Evolutionary conservation across 2,329 filamentous ascomycete genomes (phyloP).

Genomic region (Geosmithia flava): DNA sequence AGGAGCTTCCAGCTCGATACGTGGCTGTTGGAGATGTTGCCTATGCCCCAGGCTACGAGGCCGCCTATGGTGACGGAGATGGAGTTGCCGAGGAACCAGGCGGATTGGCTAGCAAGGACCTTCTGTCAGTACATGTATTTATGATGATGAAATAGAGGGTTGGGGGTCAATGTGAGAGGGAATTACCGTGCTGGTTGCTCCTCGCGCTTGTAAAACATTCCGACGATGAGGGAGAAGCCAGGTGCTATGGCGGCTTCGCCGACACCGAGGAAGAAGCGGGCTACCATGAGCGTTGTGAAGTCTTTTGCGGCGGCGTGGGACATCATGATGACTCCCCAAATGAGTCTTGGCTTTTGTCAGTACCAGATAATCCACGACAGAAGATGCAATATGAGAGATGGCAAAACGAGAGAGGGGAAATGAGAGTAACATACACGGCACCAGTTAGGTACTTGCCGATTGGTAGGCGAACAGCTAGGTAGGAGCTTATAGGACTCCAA

Average conservation of each 20-base stretch:
- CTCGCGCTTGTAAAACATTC: slow-evolving; percentile 20
- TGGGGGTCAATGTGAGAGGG: no score
- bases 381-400: no score
- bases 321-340: slow-evolving; percentile 28
- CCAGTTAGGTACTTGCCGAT: not conserved
- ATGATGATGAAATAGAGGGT: no score
- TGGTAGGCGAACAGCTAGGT: not conserved
- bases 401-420: no score
- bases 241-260: slow-evolving; percentile 17
- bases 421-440: not conserved
- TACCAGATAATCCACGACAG: not conserved
- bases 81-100: slow-evolving; percentile 11
- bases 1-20: not conserved
- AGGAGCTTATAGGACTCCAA: not conserved
- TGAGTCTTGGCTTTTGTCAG: not conserved
- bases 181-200: slow-evolving; percentile 12
- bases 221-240: slow-evolving; percentile 14
- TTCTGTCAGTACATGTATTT: not conserved
- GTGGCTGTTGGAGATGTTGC: not conserved
- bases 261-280: slow-evolving; percentile 19
- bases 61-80: slow-evolving; percentile 11
- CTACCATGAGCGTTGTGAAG: slow-evolving; percentile 12
- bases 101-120: slow-evolving; percentile 6
- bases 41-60: slow-evolving; percentile 9
- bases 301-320: slow-evolving; percentile 24